These are phyloP conservation scores for Corylus americana DNA, from an alignment of 306 rosid genomes.

Conservation along the genomic window DNA sequence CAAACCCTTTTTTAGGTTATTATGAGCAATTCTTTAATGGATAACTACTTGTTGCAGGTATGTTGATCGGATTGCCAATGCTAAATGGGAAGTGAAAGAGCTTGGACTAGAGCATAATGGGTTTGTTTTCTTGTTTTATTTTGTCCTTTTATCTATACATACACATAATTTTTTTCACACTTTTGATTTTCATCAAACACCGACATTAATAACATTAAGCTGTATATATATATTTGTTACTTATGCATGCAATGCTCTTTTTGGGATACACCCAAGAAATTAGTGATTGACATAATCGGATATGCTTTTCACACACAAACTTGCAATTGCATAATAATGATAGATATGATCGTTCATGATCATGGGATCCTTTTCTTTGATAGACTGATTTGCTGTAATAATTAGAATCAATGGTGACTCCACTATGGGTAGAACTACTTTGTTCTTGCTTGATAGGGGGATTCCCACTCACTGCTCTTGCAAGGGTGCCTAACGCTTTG, in stretches of 20 bases:
- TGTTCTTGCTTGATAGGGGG: background rate
- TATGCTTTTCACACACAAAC: background rate
- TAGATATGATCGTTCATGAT: background rate
- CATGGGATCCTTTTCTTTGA: background rate
- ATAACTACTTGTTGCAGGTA: slow-evolving; percentile 55
- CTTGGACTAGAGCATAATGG: slow-evolving; percentile 98
- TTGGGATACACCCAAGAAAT: background rate
- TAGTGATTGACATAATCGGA: background rate
- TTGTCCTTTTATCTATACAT: slow-evolving; percentile 2
- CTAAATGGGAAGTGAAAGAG: slow-evolving; percentile 96
- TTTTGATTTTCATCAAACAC: background rate
- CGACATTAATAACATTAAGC: background rate
- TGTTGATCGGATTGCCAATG: slow-evolving; percentile 85
- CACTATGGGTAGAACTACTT: background rate
- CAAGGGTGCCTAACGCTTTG: background rate
- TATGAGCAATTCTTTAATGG: background rate
- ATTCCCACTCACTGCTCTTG: background rate
- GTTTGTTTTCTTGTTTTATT: slow-evolving; percentile 52
- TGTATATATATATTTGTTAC: slow-evolving; percentile 18
- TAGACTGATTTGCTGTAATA: background rate
- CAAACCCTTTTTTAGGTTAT: background rate
- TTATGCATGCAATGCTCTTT: background rate
- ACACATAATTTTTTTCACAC: slow-evolving; percentile 18
- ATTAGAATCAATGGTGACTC: background rate
- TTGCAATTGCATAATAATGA: background rate